Percentiles rank a stretch among this genome's conserved stretches.
Evolutionary conservation across 345 rosid species (phyloP).

Genomic region (Capsella bursapastoris): DNA sequence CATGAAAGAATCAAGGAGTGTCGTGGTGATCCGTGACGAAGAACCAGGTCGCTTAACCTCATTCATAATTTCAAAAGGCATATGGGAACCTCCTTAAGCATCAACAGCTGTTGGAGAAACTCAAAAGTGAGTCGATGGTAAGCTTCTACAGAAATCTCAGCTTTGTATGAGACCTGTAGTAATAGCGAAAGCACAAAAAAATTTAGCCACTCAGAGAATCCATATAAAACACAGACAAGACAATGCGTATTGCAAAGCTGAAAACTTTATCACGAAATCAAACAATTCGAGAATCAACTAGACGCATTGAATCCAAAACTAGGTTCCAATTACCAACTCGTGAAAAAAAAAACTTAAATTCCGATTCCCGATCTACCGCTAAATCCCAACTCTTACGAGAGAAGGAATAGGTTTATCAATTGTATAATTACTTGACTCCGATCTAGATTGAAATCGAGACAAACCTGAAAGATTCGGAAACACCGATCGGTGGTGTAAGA

Average conservation of each 20-base stretch:
- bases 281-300: neutral
- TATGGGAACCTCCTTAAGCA: constrained; percentile 27
- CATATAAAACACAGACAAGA: constrained; percentile 11
- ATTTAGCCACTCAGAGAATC: constrained; percentile 27
- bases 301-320: constrained; percentile 2
- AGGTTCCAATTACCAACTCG: neutral
- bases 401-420: neutral
- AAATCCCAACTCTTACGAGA: constrained; percentile 5
- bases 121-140: constrained; percentile 15
- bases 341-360: neutral
- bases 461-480: constrained; percentile 32
- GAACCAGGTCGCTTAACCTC: constrained; percentile 43
- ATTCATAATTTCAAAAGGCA: constrained; percentile 31
- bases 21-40: constrained; percentile 39
- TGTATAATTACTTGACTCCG: neutral
- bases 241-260: neutral
- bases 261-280: neutral
- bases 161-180: constrained; percentile 25
- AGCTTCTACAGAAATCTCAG: constrained; percentile 27
- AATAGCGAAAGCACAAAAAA: constrained; percentile 20
- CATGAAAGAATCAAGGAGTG: constrained; percentile 47
- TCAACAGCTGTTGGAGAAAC: constrained; percentile 1
- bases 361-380: constrained; percentile 23
- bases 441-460: constrained; percentile 17
- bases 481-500: constrained; percentile 20